Percentiles rank a stretch among this genome's conserved stretches.
phyloP scores from a whole-genome alignment of 106 monocot genomes.

The Ottelia alismoides region DNA sequence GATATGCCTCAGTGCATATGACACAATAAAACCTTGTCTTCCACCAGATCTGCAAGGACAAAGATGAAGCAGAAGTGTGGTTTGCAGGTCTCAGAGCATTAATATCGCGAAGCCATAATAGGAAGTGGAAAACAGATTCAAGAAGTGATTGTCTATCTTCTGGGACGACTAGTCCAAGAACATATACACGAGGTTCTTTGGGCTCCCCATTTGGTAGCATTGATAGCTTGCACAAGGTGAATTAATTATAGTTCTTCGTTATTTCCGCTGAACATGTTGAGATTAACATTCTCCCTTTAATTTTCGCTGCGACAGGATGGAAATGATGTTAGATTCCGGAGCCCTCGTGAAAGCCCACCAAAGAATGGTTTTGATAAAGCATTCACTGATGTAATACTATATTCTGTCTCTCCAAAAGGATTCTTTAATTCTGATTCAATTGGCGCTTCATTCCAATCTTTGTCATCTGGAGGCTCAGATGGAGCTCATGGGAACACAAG shows the following conservation, averaged over 20 bases:
- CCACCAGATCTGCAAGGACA: too few species aligned
- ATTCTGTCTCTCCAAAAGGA: slow-evolving; percentile 43
- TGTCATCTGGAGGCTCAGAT: slow-evolving; percentile 61
- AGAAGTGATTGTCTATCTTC: too few species aligned
- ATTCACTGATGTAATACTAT: slow-evolving; percentile 50
- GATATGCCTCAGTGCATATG: too few species aligned
- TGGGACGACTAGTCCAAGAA: too few species aligned
- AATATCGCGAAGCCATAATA: too few species aligned
- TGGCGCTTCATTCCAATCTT: slow-evolving; percentile 53
- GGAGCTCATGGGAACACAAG: slow-evolving; percentile 36
- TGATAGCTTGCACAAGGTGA: slow-evolving; percentile 76
- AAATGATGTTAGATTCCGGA: slow-evolving; percentile 40
- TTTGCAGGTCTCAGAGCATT: too few species aligned
- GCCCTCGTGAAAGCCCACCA: slow-evolving; percentile 79
- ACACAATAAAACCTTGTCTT: too few species aligned
- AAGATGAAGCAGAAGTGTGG: too few species aligned
- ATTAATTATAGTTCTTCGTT: neutral
- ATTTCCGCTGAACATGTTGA: neutral
- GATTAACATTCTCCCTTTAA: too few species aligned
- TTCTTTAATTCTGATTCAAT: slow-evolving; percentile 60
- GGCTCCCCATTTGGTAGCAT: slow-evolving; percentile 68
- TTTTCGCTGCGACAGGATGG: slow-evolving; percentile 41
- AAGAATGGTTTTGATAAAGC: slow-evolving; percentile 68
- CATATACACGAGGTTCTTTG: too few species aligned
- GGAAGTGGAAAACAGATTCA: too few species aligned